Base-by-base conservation (phyloP, 2,329 filamentous ascomycete genomes). In the Zasmidium angulare region DNA sequence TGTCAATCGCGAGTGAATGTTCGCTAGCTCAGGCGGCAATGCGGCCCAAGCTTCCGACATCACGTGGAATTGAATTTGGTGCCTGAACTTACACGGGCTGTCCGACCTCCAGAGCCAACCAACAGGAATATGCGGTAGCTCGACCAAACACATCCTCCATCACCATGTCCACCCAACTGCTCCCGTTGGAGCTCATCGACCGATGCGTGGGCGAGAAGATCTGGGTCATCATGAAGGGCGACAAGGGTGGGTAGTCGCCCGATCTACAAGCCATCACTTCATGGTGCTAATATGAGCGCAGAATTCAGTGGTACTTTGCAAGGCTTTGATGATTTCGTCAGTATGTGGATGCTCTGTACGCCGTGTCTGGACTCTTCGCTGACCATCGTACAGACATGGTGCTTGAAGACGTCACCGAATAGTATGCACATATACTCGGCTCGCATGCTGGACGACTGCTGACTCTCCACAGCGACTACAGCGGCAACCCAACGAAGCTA, bases 291-390 rank as follows among this genome's bases (percentile, higher is more conserved):
- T 20, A 40, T 47, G n/a, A 31, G 46, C 58, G 48, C 74, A 98
- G 95, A 99, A 77, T 99, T 99, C 79, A 91, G 90, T 68, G 95
- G 95, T 56, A 97, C 91, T 7, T 83, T 99, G 23, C 85, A 96
- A 56, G 95, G 95, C 2, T 99, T 99, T 71, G 95, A 99, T 75
- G 95, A 99, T 84, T 99, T 98, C 81, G 95, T 99, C 84, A 99
- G 93, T 97, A 84, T 81, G 93, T 96, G 71, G 48, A 14, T 20
- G 11, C 23, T 3, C 24, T 23, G 29, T 7, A 19, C 24, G 12
- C n/a, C 69, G 53, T 51, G 55, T 43, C 53, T 61, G 46, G 57
- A 10, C 14, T 14, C 20, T 17, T 20, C 43, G 54, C 53, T 46
- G 17, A 21, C 67, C 2, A 11, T 4, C 7, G 17, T 12, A 23